Evolutionary conservation across 1,284 basidiomycete species (phyloP).

Genomic region (Sporisorium exsertum): DNA sequence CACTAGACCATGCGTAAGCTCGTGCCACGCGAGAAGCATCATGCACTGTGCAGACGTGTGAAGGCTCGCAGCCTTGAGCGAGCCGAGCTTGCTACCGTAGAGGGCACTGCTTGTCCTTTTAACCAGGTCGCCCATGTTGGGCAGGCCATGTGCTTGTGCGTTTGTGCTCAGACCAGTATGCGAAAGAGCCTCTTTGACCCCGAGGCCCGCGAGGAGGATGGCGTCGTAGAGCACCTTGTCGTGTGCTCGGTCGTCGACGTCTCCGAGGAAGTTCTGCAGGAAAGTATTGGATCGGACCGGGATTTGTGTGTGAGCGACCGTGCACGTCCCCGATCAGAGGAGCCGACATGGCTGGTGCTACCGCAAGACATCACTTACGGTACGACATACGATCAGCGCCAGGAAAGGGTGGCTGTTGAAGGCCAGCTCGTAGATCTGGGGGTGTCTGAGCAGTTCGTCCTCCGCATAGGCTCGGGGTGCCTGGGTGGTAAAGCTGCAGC

Average conservation of each 20-base stretch:
- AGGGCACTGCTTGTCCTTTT: not conserved
- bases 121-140: conserved; percentile 3
- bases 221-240: conserved; percentile 16
- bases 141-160: not conserved
- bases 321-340: not conserved
- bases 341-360: not conserved
- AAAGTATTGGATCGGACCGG: not conserved
- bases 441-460: not conserved
- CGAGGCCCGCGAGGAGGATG: conserved; percentile 22
- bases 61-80: conserved; percentile 4
- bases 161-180: not conserved
- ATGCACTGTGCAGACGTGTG: conserved; percentile 21
- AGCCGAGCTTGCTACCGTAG: conserved; percentile 7
- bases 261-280: conserved; percentile 10
- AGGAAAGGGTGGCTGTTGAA: conserved; percentile 43
- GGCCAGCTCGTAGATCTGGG: conserved; percentile 22
- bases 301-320: not conserved
- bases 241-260: not conserved
- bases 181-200: conserved; percentile 1
- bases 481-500: not conserved
- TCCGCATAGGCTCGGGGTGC: not conserved
- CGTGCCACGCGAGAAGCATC: conserved; percentile 48
- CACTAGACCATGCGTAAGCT: conserved; percentile 19
- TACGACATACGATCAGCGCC: conserved; percentile 26
- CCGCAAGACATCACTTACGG: conserved; percentile 9